Conservation (phyloP, 352 stramenopile genomes). For the Phytophthora idaei region DNA sequence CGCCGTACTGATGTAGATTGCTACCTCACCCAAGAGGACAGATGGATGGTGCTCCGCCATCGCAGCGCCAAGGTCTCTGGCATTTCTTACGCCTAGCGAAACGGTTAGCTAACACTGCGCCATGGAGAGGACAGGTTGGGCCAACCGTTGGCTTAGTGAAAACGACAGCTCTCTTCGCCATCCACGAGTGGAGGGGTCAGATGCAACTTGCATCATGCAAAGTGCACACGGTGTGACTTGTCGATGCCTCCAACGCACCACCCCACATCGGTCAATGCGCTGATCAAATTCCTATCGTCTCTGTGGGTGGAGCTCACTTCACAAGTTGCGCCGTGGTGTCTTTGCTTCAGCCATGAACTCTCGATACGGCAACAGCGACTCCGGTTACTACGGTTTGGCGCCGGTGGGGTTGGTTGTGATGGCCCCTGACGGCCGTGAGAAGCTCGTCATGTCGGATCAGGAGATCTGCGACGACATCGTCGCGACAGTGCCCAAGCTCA, state of each 20-base stretch:
- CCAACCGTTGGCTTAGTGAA: not conserved
- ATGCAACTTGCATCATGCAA: not conserved
- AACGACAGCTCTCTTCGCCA: no score
- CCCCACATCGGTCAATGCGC: slow-evolving; percentile 8
- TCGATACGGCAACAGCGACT: slow-evolving; percentile 20
- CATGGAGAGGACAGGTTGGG: not conserved
- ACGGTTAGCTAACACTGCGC: no score
- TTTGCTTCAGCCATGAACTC: slow-evolving; percentile 30
- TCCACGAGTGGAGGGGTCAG: slow-evolving; percentile 8
- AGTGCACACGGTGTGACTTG: slow-evolving; percentile 2
- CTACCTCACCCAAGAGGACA: no score
- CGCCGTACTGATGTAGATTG: no score
- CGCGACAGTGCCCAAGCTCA: no score
- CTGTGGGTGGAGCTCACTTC: slow-evolving; percentile 17
- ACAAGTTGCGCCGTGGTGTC: slow-evolving; percentile 10
- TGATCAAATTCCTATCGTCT: not conserved
- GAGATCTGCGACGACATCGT: no score
- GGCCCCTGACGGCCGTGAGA: slow-evolving; percentile 34
- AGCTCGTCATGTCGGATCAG: slow-evolving; percentile 33
- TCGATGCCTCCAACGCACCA: slow-evolving; percentile 19
- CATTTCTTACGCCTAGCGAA: no score
- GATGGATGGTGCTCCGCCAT: no score
- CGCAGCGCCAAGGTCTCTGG: no score
- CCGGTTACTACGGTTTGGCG: slow-evolving; percentile 19
- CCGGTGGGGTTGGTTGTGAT: slow-evolving; percentile 36